Conservation (phyloP, 768 basidiomycete species). For the Porphyrellus cyaneotinctus region DNA sequence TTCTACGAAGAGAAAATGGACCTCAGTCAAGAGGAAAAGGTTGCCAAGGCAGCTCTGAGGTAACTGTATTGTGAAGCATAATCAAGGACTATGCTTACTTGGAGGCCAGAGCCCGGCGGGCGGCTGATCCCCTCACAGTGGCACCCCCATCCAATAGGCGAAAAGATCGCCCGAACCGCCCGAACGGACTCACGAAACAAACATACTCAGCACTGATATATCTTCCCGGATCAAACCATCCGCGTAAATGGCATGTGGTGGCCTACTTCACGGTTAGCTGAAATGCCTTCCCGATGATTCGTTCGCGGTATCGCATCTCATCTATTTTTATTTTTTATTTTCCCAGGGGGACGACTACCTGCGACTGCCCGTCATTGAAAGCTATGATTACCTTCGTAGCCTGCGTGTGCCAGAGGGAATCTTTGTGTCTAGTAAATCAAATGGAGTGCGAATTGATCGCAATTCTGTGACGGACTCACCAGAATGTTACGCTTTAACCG, state of each 20-base stretch:
- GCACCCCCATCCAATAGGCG: conserved; percentile 60
- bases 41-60: conserved; percentile 77
- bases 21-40: conserved; percentile 73
- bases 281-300: background rate
- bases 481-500: conserved; percentile 11
- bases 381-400: conserved; percentile 67
- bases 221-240: conserved; percentile 52
- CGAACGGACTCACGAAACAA: conserved; percentile 80
- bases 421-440: conserved; percentile 67
- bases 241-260: conserved; percentile 79
- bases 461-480: conserved; percentile 15
- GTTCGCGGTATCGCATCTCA: conserved; percentile 3
- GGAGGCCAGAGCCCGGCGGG: conserved; percentile 47
- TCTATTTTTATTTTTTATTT: background rate
- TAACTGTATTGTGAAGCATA: conserved; percentile 25
- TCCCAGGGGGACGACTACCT: conserved; percentile 65
- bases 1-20: conserved; percentile 85
- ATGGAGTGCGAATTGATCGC: conserved; percentile 28
- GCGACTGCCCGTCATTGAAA: conserved; percentile 66
- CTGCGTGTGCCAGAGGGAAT: conserved; percentile 66
- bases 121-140: conserved; percentile 56
- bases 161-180: conserved; percentile 74
- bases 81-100: conserved; percentile 6
- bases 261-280: conserved; percentile 71
- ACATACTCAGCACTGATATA: conserved; percentile 77